Conservation (phyloP, 1,139 yeast species). For the Kodamaea arcana region DNA sequence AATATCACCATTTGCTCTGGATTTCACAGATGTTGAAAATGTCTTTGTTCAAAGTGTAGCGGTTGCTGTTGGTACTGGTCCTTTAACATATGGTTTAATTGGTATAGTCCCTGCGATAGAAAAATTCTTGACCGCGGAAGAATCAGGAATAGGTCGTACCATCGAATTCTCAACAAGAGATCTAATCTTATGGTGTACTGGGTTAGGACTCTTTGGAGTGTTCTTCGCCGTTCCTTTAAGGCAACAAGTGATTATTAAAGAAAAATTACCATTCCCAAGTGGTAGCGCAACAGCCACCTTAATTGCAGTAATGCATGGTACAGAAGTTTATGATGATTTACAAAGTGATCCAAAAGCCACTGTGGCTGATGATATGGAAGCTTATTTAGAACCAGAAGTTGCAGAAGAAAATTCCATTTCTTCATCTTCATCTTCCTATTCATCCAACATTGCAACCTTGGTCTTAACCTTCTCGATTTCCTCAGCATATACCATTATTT, state of each 20-base stretch:
- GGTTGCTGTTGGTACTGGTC: slow-evolving; percentile 97
- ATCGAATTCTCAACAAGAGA: slow-evolving; percentile 42
- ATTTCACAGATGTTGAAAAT: slow-evolving; percentile 86
- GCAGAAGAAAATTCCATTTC: neutral
- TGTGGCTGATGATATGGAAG: slow-evolving; percentile 9
- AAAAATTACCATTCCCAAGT: slow-evolving; percentile 86
- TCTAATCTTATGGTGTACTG: slow-evolving; percentile 75
- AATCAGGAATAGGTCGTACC: slow-evolving; percentile 57
- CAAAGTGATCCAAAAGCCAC: slow-evolving; percentile 1
- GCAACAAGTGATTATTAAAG: slow-evolving; percentile 77
- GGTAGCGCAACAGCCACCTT: slow-evolving; percentile 95
- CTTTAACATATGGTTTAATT: slow-evolving; percentile 88
- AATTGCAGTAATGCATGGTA: slow-evolving; percentile 79
- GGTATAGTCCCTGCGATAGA: slow-evolving; percentile 98
- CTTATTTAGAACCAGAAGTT: neutral
- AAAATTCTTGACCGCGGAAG: slow-evolving; percentile 72
- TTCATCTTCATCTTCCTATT: slow-evolving; percentile 24
- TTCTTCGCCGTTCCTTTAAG: slow-evolving; percentile 90
- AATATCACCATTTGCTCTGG: slow-evolving; percentile 39
- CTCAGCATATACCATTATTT: slow-evolving; percentile 62
- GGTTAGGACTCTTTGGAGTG: slow-evolving; percentile 89
- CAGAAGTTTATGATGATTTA: slow-evolving; percentile 47
- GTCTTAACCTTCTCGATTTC: slow-evolving; percentile 62
- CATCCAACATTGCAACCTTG: slow-evolving; percentile 56
- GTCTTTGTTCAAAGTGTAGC: slow-evolving; percentile 90